Base-by-base conservation (phyloP, 768 basidiomycete genomes). In the Exsudoporus frostii region DNA sequence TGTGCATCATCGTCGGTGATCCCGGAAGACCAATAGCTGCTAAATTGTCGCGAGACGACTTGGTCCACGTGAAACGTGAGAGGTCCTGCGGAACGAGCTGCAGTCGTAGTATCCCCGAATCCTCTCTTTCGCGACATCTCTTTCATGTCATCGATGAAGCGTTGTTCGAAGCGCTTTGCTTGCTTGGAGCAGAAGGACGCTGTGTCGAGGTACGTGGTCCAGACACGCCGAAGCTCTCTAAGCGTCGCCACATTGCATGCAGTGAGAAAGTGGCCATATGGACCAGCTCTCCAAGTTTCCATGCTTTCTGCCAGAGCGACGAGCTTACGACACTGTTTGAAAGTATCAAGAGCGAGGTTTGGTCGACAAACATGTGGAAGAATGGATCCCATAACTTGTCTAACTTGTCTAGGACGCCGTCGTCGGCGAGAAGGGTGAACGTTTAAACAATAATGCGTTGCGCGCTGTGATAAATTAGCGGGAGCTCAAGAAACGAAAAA, bases 21-120 rank as follows among this genome's bases (percentile, higher is more conserved):
- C 8, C 68, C 67, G 1, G 56, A 50, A 2, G 60, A 45, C 67
- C 66, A 69, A 27, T 62, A 69, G 17, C 15, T 45, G 27, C 29
- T n/a, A 20, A 64, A 70, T 22, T 68, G 64, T 25, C 45, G 30
- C 7, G 43, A 4, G 25, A 53, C 54, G 0, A 39, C 41, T 20
- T 53, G 1, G 1, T 10, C 0, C 7, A 52, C 38, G n/a, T 58
- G 39, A 3, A 51, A 17, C 5, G 25, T 22, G 7, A 68, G 37
- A 9, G 67, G 68, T 1, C 66, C 69, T 0, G 68, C 69, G 4
- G 68, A 68, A 38, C 68, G 68, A 39, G 39, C 47, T 15, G 66
- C 56, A 5, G 60, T 39, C 4, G 53, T 30, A 1, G 54, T 50
- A 11, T 45, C 43, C 3, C 25, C 13, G 0, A 10, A 0, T 1